Percentiles rank a stretch among this genome's conserved stretches.
These are phyloP conservation scores for Saprolegnia parasitica DNA, from an alignment of 352 stramenopile genomes.

Conservation along the genomic window DNA sequence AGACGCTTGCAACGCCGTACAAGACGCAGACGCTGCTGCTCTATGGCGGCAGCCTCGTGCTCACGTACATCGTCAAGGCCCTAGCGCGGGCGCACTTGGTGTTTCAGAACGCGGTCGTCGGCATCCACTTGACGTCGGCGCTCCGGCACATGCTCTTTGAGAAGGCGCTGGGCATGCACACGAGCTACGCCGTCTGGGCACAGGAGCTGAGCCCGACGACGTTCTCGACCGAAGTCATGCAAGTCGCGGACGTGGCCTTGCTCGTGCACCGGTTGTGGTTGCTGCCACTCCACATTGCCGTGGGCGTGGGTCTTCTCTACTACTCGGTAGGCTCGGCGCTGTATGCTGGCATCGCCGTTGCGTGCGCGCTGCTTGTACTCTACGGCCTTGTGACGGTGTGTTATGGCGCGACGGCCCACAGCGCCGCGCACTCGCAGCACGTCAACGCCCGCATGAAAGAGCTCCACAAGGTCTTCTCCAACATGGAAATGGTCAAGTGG, in stretches of 20 bases:
- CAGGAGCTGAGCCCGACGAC: slow-evolving; percentile 8
- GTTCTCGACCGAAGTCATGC: slow-evolving; percentile 24
- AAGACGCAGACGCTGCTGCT: neutral
- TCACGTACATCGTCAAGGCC: neutral
- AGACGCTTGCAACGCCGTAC: neutral
- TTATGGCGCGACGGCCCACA: neutral
- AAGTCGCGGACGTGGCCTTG: slow-evolving; percentile 6
- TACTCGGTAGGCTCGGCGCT: slow-evolving; percentile 13
- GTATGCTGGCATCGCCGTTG: neutral
- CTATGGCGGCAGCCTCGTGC: neutral
- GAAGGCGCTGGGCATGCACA: slow-evolving; percentile 14
- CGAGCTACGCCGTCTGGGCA: neutral
- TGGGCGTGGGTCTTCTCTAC: slow-evolving; percentile 15
- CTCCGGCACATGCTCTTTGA: slow-evolving; percentile 24
- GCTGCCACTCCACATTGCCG: neutral
- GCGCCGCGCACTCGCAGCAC: slow-evolving; percentile 1
- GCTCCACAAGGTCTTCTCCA: neutral
- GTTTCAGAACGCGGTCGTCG: slow-evolving; percentile 10
- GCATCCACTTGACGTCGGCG: slow-evolving; percentile 13
- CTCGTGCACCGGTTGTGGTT: slow-evolving; percentile 8
- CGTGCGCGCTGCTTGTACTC: slow-evolving; percentile 7
- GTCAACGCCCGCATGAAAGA: slow-evolving; percentile 16
- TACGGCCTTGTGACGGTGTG: neutral
- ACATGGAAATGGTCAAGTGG: slow-evolving; percentile 26
- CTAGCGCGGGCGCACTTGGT: neutral